Base-by-base conservation (phyloP, 345 rosid genomes). In the Populus davidiana region DNA sequence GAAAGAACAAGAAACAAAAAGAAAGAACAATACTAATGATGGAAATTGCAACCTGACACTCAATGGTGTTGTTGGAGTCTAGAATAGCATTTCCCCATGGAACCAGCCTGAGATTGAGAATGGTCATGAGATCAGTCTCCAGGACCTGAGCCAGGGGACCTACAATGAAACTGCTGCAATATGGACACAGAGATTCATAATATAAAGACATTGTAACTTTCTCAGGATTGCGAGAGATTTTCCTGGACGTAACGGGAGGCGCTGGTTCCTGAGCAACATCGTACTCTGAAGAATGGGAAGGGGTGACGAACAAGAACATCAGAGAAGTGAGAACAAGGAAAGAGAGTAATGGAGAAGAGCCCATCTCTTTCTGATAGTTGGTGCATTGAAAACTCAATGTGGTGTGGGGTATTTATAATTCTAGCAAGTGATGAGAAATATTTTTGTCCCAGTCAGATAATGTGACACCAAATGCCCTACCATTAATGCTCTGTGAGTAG, bases 181-280 rank as follows among this genome's bases (percentile, higher is more conserved):
- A 81, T 0, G 89, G 91, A 76, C 93, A 90, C 17, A 86, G 78
- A 21, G 89, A 75, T 75, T 87, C 91, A 39, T 86, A 86, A 78
- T 85, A 88, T 9, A 87, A 80, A 17, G 62, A 44, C 41, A 76
- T 13, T 4, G 67, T 44, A 5, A 84, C 80, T 64, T 71, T 74
- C 52, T 43, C 54, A 4, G 39, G 18, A 65, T 17, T 16, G 59
- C 9, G 27, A 18, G 59, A 14, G 38, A 41, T n/a, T 39, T n/a
- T 41, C 54, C 27, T 38, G 25, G 21, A 12, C n/a, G 16, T 12
- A n/a, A 39, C 1, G 6, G 68, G 25, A 43, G 54, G 33, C 27
- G 33, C 33, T n/a, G 56, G 72, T 69, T 43, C 54, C 11, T 3
- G 6, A 14, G 17, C 36, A 69, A 43, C 36, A 43, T 2, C 1